Evolutionary conservation across 805 yeast genomes (phyloP).

Genomic region (Kodamaea jinghongensis): DNA sequence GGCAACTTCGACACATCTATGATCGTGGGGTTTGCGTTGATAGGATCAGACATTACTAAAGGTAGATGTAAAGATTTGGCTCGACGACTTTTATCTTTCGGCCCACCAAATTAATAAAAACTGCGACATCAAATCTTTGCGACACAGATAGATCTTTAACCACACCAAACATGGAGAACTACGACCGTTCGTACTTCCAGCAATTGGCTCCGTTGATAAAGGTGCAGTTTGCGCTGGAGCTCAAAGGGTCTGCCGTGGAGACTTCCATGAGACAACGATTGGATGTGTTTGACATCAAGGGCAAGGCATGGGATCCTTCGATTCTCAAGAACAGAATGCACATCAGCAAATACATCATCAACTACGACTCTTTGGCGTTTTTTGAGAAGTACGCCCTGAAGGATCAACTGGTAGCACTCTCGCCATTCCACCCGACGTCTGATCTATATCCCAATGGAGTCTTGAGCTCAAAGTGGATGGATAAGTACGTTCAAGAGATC

Average conservation of each 20-base stretch:
- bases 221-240: conserved; percentile 12
- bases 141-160: too few species aligned
- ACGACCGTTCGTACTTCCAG: conserved; percentile 24
- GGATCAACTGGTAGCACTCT: conserved; percentile 12
- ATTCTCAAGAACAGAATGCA: conserved; percentile 35
- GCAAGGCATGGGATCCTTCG: conserved; percentile 36
- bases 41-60: conserved; percentile 65
- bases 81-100: too few species aligned
- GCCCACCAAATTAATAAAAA: too few species aligned
- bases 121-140: too few species aligned
- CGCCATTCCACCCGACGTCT: conserved; percentile 38
- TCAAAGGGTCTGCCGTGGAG: conserved; percentile 11
- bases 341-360: conserved; percentile 30
- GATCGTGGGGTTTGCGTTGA: conserved; percentile 89
- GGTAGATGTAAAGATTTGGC: too few species aligned
- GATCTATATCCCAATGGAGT: conserved; percentile 28
- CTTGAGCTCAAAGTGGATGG: conserved; percentile 33
- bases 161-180: conserved; percentile 30
- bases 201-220: conserved; percentile 37
- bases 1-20: conserved; percentile 77
- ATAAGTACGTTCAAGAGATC: conserved; percentile 26
- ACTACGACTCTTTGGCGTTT: conserved; percentile 6
- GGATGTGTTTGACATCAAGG: conserved; percentile 17
- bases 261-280: conserved; percentile 11
- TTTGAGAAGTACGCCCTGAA: conserved; percentile 7